These are phyloP conservation scores for Cadophora luteo-olivacea DNA, from an alignment of 2,329 filamentous ascomycete species.

Conservation along the genomic window DNA sequence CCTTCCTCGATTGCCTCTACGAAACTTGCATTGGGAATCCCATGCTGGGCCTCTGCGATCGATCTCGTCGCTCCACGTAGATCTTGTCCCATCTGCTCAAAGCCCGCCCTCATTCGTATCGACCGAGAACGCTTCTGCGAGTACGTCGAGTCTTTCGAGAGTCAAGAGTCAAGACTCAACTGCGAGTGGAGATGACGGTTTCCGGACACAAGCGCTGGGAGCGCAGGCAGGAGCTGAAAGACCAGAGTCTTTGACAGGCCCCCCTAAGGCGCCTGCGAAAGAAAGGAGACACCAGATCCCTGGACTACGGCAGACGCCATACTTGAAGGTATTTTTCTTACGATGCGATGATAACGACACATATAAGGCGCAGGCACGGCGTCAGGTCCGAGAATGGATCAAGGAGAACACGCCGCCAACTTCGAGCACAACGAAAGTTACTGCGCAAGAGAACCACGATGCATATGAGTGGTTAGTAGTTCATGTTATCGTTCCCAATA, in stretches of 20 bases:
- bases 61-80: conserved; percentile 90
- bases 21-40: conserved; percentile 96
- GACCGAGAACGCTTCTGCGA: conserved; percentile 44
- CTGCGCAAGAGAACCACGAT: conserved; percentile 88
- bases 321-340: conserved; percentile 87
- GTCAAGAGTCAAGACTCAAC: conserved; percentile 48
- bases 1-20: conserved; percentile 79
- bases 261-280: conserved; percentile 47
- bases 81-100: conserved; percentile 70
- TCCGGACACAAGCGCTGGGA: conserved; percentile 62
- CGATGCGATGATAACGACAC: conserved; percentile 95
- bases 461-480: conserved; percentile 95
- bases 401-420: conserved; percentile 73
- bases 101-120: conserved; percentile 48
- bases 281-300: conserved; percentile 91
- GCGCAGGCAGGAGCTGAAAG: conserved; percentile 47
- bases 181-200: conserved; percentile 60
- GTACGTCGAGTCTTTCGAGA: conserved; percentile 42
- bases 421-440: conserved; percentile 59
- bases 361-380: conserved; percentile 82
- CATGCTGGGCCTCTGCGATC: conserved; percentile 89
- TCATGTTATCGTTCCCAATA: conserved; percentile 90
- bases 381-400: conserved; percentile 89
- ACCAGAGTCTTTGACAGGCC: conserved; percentile 34
- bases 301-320: conserved; percentile 88